Conservation (phyloP, 805 yeast species). For the Candida sphagnicola region DNA sequence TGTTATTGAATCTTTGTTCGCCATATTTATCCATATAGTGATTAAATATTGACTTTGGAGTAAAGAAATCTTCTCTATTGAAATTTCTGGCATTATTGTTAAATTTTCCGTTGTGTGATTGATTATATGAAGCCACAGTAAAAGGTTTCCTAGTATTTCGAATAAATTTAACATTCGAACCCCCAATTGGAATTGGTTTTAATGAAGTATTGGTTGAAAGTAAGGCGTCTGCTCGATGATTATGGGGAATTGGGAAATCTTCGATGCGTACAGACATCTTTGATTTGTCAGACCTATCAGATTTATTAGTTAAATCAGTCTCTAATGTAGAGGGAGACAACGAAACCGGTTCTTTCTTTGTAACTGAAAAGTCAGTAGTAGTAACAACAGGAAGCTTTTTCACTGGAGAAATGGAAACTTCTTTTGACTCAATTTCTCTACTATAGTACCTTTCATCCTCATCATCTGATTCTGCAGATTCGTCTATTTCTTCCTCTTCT, state of each 20-base stretch:
- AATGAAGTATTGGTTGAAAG: conserved; percentile 34
- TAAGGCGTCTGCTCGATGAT: conserved; percentile 41
- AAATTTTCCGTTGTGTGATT: conserved; percentile 13
- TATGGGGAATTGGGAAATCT: conserved; percentile 24
- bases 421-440: conserved; percentile 7
- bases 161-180: conserved; percentile 20
- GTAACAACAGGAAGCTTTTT: conserved; percentile 5
- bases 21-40: conserved; percentile 67
- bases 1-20: conserved; percentile 32
- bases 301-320: conserved; percentile 1
- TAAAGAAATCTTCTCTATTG: conserved; percentile 69
- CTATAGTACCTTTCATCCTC: conserved; percentile 17
- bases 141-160: conserved; percentile 55
- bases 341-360: not conserved
- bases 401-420: conserved; percentile 12
- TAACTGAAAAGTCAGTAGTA: conserved; percentile 4
- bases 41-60: conserved; percentile 70
- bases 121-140: conserved; percentile 58
- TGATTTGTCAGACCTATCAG: not conserved
- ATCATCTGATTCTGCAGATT: conserved; percentile 16
- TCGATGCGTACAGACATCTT: not conserved
- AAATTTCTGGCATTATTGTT: conserved; percentile 25
- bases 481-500: conserved; percentile 20
- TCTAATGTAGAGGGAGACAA: conserved; percentile 3
- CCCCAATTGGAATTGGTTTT: conserved; percentile 33